These are phyloP conservation scores for Boletellus ananas DNA, from an alignment of 768 basidiomycete genomes.

Conservation along the genomic window DNA sequence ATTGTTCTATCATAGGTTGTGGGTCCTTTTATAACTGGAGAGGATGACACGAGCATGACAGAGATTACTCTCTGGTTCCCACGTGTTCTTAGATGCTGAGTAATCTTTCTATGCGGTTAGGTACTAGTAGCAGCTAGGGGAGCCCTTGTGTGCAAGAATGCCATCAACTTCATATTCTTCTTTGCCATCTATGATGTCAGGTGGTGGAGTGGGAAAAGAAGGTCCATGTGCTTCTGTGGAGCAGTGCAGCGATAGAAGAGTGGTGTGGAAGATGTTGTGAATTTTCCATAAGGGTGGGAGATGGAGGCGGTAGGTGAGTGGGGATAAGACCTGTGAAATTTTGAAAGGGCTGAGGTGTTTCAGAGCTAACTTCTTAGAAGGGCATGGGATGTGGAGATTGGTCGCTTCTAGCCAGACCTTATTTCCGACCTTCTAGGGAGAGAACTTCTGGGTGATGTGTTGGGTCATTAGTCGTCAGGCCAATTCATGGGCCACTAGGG, in stretches of 20 bases:
- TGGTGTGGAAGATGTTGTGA: too few species aligned
- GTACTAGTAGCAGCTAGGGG: background rate
- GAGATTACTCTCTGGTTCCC: background rate
- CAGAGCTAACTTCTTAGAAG: too few species aligned
- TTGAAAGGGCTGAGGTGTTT: too few species aligned
- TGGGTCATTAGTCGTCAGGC: background rate
- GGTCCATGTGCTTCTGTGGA: background rate
- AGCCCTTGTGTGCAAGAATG: background rate
- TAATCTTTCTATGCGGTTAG: background rate
- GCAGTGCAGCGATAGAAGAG: background rate
- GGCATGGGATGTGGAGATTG: too few species aligned
- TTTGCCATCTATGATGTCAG: background rate
- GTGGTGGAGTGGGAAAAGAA: background rate
- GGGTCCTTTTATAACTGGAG: background rate
- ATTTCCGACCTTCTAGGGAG: background rate
- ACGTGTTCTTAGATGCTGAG: background rate
- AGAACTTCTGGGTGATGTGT: background rate
- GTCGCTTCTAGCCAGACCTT: too few species aligned
- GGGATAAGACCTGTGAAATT: too few species aligned
- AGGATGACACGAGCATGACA: background rate
- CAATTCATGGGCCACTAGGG: background rate
- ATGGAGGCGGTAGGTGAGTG: too few species aligned
- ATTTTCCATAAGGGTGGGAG: too few species aligned
- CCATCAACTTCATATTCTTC: background rate
- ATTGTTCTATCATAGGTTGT: too few species aligned